Base-by-base conservation (phyloP, 2,329 filamentous ascomycete genomes). In the Apiospora rasikravindrae region DNA sequence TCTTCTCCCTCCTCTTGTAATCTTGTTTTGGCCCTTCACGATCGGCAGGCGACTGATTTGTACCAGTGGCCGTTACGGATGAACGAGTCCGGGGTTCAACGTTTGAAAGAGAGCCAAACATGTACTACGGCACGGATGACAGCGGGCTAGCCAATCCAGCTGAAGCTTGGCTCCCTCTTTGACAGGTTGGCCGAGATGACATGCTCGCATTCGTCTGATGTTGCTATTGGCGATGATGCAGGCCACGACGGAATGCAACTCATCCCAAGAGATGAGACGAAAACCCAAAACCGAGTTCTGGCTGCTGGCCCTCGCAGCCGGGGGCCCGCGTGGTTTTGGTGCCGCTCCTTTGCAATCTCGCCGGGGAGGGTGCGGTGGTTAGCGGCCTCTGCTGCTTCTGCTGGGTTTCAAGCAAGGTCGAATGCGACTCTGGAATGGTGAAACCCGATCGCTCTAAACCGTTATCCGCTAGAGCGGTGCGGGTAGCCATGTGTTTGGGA, bases 401-500 rank as follows among this genome's bases (percentile, higher is more conserved):
- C 47, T 77, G 75, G 76, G 76, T 76, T 77, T 76, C 73, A 73
- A 72, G 69, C 73, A 73, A 74, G 29, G 74, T 76, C 76, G 76
- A 77, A 77, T 78, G 76, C 74, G 73, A 78, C 77, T 71, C 77
- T 77, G 73, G 73, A 77, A 75, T 69, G 73, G 73, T 73, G 76
- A 74, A 75, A 74, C 75, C 71, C 73, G 77, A 78, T 78, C 77
- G 77, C 76, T 75, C 76, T 78, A 78, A 77, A 74, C 77, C 76
- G 70, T 76, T 77, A 75, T 75, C 74, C 75, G 77, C 76, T 78
- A 78, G 77, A 77, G 73, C 70, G 73, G 74, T 74, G 75, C 76
- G 77, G 77, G 76, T 78, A 77, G 75, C 76, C 76, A 76, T 73
- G 76, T 76, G 75, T 78, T 75, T 77, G 76, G 76, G 76, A 77